phyloP scores from a whole-genome alignment of 768 basidiomycete genomes.

The Ramaria sp. region DNA sequence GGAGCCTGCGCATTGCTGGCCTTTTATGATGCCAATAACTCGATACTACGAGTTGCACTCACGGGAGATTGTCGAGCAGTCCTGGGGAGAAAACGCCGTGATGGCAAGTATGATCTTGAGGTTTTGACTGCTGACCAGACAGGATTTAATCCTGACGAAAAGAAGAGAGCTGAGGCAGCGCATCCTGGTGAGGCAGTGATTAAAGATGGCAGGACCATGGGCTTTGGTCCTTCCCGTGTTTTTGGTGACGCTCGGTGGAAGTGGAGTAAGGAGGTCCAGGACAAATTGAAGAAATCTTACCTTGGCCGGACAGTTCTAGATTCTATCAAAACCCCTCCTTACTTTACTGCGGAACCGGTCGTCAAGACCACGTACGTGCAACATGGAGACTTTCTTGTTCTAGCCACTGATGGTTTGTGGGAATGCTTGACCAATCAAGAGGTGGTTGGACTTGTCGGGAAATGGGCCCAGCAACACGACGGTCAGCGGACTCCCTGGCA shows the following conservation, averaged over 20 bases:
- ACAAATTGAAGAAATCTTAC: slow-evolving; percentile 23
- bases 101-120: slow-evolving; percentile 29
- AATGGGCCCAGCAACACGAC: slow-evolving; percentile 20
- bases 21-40: slow-evolving; percentile 31
- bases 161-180: slow-evolving; percentile 19
- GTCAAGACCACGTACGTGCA: slow-evolving; percentile 28
- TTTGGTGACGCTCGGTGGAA: slow-evolving; percentile 36
- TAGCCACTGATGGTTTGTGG: slow-evolving; percentile 44
- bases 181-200: slow-evolving; percentile 24
- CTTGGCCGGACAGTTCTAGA: slow-evolving; percentile 20
- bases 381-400: slow-evolving; percentile 41
- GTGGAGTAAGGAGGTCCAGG: slow-evolving; percentile 30
- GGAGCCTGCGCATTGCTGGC: slow-evolving; percentile 37
- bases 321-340: slow-evolving; percentile 34
- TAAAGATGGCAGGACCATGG: slow-evolving; percentile 27
- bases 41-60: slow-evolving; percentile 30
- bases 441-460: slow-evolving; percentile 41
- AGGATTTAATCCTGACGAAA: slow-evolving; percentile 24
- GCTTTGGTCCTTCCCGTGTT: slow-evolving; percentile 29
- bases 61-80: slow-evolving; percentile 42
- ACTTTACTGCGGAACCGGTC: slow-evolving; percentile 42
- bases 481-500: slow-evolving; percentile 18
- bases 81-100: slow-evolving; percentile 28
- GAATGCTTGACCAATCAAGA: slow-evolving; percentile 45
- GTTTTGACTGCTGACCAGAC: slow-evolving; percentile 31